A percentile compares a stretch with the other conserved stretches of the same genome.
Conservation (phyloP, 495 filamentous ascomycete species). For the Ramalina peruviana region DNA sequence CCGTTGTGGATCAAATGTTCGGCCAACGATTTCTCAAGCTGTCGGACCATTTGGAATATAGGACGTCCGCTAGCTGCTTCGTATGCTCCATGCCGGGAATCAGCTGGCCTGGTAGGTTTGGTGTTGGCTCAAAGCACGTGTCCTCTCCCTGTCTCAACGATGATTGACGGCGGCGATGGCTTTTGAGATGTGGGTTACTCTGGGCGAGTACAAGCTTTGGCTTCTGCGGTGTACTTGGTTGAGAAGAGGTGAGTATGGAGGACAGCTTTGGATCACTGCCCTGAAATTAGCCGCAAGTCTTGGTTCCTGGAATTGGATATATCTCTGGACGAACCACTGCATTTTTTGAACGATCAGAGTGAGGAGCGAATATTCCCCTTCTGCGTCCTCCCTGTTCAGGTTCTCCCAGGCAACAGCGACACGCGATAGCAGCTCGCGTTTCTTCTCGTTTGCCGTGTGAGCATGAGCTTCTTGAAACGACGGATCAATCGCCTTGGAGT, state of each 20-base stretch:
- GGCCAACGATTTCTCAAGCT: conserved; percentile 72
- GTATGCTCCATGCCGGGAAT: conserved; percentile 80
- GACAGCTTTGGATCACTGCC: conserved; percentile 39
- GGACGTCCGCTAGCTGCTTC: conserved; percentile 73
- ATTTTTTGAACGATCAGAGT: conserved; percentile 51
- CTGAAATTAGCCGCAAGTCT: not conserved
- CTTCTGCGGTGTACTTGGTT: conserved; percentile 31
- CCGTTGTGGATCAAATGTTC: conserved; percentile 22
- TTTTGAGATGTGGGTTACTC: conserved; percentile 74
- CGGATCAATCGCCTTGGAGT: conserved; percentile 62
- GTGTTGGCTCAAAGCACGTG: conserved; percentile 22
- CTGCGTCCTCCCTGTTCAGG: conserved; percentile 77
- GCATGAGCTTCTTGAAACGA: conserved; percentile 72
- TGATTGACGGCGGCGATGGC: conserved; percentile 56
- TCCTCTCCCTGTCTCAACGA: conserved; percentile 31
- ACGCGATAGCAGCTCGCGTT: conserved; percentile 66
- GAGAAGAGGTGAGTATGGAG: conserved; percentile 29
- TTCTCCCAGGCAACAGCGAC: conserved; percentile 73
- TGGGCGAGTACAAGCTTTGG: conserved; percentile 63
- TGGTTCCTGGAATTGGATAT: not conserved
- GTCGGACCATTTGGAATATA: conserved; percentile 82
- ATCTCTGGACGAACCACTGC: conserved; percentile 25
- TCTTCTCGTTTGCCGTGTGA: conserved; percentile 57
- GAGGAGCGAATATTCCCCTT: conserved; percentile 76
- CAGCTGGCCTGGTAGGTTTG: conserved; percentile 32